Conservation (phyloP, 495 filamentous ascomycete species). For the Tuber microsphaerosporum region DNA sequence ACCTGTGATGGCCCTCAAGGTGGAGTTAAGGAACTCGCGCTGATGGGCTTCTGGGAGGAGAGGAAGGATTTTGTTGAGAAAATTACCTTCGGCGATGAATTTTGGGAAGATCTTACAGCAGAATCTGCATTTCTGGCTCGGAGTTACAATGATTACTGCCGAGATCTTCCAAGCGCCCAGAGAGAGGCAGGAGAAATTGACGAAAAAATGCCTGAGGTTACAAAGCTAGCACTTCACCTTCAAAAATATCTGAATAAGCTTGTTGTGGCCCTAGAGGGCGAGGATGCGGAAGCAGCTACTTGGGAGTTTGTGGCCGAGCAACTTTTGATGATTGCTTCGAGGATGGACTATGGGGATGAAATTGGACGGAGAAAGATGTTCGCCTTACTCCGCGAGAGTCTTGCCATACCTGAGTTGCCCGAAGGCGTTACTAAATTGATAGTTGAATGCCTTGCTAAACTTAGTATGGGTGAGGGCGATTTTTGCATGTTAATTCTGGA, state of each 20-base stretch:
- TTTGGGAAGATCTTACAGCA: slow-evolving; percentile 78
- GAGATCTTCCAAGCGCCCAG: slow-evolving; percentile 46
- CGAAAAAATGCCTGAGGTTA: slow-evolving; percentile 92
- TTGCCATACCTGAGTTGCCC: slow-evolving; percentile 79
- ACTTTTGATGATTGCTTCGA: slow-evolving; percentile 82
- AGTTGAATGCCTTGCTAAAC: slow-evolving; percentile 70
- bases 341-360: slow-evolving; percentile 90
- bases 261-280: slow-evolving; percentile 59
- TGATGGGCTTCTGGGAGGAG: slow-evolving; percentile 93
- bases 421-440: slow-evolving; percentile 87
- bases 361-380: slow-evolving; percentile 94
- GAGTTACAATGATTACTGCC: slow-evolving; percentile 90
- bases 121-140: slow-evolving; percentile 82
- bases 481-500: slow-evolving; percentile 90
- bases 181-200: slow-evolving; percentile 65
- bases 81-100: slow-evolving; percentile 71
- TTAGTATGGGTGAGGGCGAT: slow-evolving; percentile 74
- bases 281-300: slow-evolving; percentile 60
- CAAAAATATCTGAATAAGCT: slow-evolving; percentile 70
- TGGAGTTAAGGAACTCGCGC: slow-evolving; percentile 82
- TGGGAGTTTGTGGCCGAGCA: slow-evolving; percentile 94
- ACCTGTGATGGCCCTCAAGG: slow-evolving; percentile 82
- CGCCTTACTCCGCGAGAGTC: slow-evolving; percentile 69
- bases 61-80: slow-evolving; percentile 81
- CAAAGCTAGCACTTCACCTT: slow-evolving; percentile 73